Evolutionary conservation across 768 basidiomycete species (phyloP), one percentile per base, ranked within the genome.

Genomic region (Phanerochaete sordida): DNA sequence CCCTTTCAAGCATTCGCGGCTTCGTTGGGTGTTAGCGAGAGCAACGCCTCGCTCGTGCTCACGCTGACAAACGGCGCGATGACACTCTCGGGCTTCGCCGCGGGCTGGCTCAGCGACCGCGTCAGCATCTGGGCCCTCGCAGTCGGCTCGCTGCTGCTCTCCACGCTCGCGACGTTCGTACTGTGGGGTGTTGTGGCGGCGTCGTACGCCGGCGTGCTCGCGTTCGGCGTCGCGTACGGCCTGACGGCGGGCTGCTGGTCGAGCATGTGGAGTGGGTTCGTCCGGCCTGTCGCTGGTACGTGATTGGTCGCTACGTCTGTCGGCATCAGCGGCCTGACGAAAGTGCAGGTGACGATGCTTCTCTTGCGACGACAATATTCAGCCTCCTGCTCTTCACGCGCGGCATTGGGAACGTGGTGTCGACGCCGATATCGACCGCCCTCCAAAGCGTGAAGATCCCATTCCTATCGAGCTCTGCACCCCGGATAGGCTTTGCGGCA

Each of bases 221-320:
- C 62, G 2, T 74, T 68, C 52, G 65, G 68, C 35, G 53, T 70
- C 13, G 65, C 56, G 19, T 73, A 73, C 58, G 73, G 73, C 16
- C 56, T 59, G 13, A 44, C 71, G 15, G 73, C 73, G n/a, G 69
- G 71, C 15, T 69, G 73, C 2, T 74, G 71, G 71, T 62, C 66
- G 4, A 71, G 64, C 35, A 33, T 72, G 12, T 74, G 71, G 71
- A 66, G 62, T 12, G 69, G 66, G 4, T 73, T 72, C 44, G 60
- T 71, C 3, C 50, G 57, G 24, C 48, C 52, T 27, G 24, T 69
- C 56, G 50, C 69, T 6, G 64, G 65, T 67, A 49, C 65, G 60
- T 19, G 33, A 45, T 16, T 30, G 16, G 16, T 47, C 44, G n/a
- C n/a, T n/a, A n/a, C n/a, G 39, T n/a, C 9, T 54, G 11, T 54